A percentile compares a stretch with the other conserved stretches of the same genome.
Conservation (phyloP, 805 yeast genomes). For the Nakazawaea wickerhamii region DNA sequence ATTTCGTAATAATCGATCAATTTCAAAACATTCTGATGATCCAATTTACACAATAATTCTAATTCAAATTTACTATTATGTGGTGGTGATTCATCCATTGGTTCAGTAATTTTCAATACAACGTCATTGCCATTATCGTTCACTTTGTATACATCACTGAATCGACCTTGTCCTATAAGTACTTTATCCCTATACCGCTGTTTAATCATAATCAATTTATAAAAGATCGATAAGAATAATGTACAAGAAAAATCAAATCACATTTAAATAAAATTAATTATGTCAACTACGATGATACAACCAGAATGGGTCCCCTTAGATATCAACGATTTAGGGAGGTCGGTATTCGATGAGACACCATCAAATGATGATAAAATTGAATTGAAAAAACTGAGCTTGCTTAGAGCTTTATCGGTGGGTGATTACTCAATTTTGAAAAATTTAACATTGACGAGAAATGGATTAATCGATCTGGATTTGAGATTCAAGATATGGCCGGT, state of each 20-base stretch:
- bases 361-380: slow-evolving; percentile 32
- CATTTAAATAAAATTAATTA: not conserved
- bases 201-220: no score
- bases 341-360: slow-evolving; percentile 40
- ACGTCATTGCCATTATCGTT: slow-evolving; percentile 18
- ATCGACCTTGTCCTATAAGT: slow-evolving; percentile 28
- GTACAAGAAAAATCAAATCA: not conserved
- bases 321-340: slow-evolving; percentile 37
- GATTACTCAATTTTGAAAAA: slow-evolving; percentile 26
- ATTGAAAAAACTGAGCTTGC: slow-evolving; percentile 32
- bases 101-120: slow-evolving; percentile 44
- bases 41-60: slow-evolving; percentile 26
- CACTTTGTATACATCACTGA: slow-evolving; percentile 34
- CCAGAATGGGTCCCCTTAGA: slow-evolving; percentile 51
- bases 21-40: slow-evolving; percentile 15
- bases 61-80: slow-evolving; percentile 46
- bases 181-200: not conserved
- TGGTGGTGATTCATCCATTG: slow-evolving; percentile 48
- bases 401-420: slow-evolving; percentile 28
- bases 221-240: no score
- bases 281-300: slow-evolving; percentile 11
- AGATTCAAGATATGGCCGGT: slow-evolving; percentile 49
- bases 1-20: slow-evolving; percentile 16
- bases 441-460: slow-evolving; percentile 40
- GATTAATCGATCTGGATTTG: slow-evolving; percentile 36